These are phyloP conservation scores for Globisporangium acanthophoron DNA, from an alignment of 352 stramenopile genomes.

Conservation along the genomic window DNA sequence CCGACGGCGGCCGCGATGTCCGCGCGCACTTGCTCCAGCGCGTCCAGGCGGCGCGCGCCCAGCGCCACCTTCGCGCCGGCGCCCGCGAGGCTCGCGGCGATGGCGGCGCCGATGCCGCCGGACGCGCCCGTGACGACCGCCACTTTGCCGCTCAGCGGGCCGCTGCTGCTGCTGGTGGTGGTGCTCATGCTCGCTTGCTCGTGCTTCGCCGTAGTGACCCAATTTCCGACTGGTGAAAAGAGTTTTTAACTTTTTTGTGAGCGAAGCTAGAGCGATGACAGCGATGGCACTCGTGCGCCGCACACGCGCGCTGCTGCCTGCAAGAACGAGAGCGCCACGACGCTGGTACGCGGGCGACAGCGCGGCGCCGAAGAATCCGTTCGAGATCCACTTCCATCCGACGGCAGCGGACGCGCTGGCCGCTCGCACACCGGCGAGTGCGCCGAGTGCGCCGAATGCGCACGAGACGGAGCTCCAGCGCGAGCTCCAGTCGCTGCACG, in stretches of 20 bases:
- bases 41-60: slow-evolving; percentile 61
- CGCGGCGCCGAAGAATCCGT: slow-evolving; percentile 23
- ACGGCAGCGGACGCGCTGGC: slow-evolving; percentile 8
- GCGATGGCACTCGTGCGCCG: not conserved
- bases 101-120: slow-evolving; percentile 82
- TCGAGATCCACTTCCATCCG: slow-evolving; percentile 47
- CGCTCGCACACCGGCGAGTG: not conserved
- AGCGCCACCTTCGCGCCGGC: slow-evolving; percentile 82
- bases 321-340: not conserved
- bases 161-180: not conserved
- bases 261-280: too few species aligned
- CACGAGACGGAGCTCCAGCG: slow-evolving; percentile 17
- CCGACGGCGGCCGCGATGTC: slow-evolving; percentile 25
- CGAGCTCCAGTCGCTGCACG: slow-evolving; percentile 42
- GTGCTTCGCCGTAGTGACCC: not conserved
- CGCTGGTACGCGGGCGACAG: not conserved
- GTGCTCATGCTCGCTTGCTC: not conserved
- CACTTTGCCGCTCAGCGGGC: slow-evolving; percentile 64
- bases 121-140: slow-evolving; percentile 87
- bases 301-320: not conserved
- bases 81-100: slow-evolving; percentile 60
- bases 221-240: too few species aligned
- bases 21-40: slow-evolving; percentile 40
- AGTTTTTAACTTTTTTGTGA: too few species aligned
- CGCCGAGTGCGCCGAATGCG: not conserved